Evolutionary conservation across 2,329 filamentous ascomycete species (phyloP), one percentile per base, ranked within the genome.

Genomic region (Penicillium sp.): DNA sequence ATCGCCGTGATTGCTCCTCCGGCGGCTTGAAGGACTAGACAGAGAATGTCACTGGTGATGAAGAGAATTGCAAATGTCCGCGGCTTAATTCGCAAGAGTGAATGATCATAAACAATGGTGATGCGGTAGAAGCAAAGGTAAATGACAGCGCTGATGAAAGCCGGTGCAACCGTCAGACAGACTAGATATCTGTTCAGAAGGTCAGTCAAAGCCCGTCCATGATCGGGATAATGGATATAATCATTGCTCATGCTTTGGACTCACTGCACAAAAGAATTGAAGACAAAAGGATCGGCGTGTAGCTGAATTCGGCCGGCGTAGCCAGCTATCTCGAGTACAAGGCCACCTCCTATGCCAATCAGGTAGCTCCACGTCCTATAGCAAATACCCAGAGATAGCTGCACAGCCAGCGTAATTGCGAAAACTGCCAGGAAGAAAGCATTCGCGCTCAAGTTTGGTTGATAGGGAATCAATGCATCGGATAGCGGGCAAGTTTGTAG

Each of bases 61-160:
- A 51, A 51, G n/a, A n/a, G 27, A 9, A 51, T 33, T 6, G 35
- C 49, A 39, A 51, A 24, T 7, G 36, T 18, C 3, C n/a, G 31
- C 5, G 49, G 49, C 14, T 51, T 51, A 19, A 51, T 19, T 24
- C 49, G 16, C 18, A 33, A 40, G 35, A 51, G 49, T 6, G 49
- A 51, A 10, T 10, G 18, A n/a, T 37, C 49, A 13, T 40, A 51
- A 14, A 51, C 24, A 6, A 39, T 51, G n/a, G 31, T 51, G 35
- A 51, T 24, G 13, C 49, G 49, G 35, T 51, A 51, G 35, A 51
- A 51, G 7, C 49, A 51, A 39, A 51, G 18, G 19, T 51, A 51
- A 16, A 51, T 39, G 18, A 51, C 49, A n/a, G 49, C 49, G 10
- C 49, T 51, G 35, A 51, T 51, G 13, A 51, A 51, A 2, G 49